phyloP scores from a whole-genome alignment of 2,329 filamentous ascomycete species.

The Diaporthe velutina region DNA sequence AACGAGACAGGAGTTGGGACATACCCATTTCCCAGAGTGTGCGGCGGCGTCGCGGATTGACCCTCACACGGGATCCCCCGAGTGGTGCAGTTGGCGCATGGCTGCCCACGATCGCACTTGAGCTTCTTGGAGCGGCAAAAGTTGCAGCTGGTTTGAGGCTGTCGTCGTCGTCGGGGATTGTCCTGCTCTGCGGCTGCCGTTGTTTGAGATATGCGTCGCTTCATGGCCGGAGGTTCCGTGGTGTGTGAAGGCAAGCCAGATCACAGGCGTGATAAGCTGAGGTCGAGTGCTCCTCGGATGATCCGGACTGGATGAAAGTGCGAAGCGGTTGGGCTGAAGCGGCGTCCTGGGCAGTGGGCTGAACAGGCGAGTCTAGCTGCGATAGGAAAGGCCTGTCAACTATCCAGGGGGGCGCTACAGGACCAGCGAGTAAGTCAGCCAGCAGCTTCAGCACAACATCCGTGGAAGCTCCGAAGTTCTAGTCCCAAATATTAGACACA shows the following conservation, averaged over 20 bases:
- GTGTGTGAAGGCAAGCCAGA: background rate
- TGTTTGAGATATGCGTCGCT: slow-evolving; percentile 25
- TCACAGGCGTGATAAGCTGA: background rate
- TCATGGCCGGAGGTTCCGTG: slow-evolving; percentile 15
- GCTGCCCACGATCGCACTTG: slow-evolving; percentile 48
- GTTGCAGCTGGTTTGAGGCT: slow-evolving; percentile 49
- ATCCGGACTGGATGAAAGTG: background rate
- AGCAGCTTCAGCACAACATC: background rate
- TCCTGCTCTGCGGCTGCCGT: background rate
- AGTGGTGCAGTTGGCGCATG: slow-evolving; percentile 47
- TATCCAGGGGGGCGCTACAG: background rate
- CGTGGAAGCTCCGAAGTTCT: slow-evolving; percentile 7
- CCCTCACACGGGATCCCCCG: slow-evolving; percentile 46
- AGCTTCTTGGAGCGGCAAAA: slow-evolving; percentile 50
- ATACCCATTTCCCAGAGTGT: background rate
- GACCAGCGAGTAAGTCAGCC: background rate
- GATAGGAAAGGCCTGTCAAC: background rate
- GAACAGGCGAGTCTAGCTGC: slow-evolving; percentile 7
- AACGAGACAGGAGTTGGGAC: background rate
- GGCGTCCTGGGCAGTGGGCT: background rate
- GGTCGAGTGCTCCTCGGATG: slow-evolving; percentile 19
- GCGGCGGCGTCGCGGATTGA: slow-evolving; percentile 20
- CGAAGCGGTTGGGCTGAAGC: background rate
- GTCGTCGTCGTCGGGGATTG: slow-evolving; percentile 39
- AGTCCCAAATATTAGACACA: background rate